These are phyloP conservation scores for Sporothrix mexicana DNA, from an alignment of 2,329 filamentous ascomycete genomes.

Conservation along the genomic window DNA sequence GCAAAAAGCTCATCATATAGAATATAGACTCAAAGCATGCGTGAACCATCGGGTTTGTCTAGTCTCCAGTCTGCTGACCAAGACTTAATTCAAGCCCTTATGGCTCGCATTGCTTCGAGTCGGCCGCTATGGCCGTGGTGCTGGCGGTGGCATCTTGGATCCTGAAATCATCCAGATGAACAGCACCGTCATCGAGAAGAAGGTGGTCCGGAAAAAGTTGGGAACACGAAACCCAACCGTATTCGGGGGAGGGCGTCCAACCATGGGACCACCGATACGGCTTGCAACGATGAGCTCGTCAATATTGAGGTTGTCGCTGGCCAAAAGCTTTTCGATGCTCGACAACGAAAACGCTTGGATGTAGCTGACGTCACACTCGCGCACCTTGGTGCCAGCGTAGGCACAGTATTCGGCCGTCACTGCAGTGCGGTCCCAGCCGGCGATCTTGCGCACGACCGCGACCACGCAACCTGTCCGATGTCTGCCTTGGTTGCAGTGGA, in stretches of 20 bases:
- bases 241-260: slow-evolving; percentile 32
- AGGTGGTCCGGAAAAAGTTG: slow-evolving; percentile 52
- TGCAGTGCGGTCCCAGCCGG: slow-evolving; percentile 66
- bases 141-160: slow-evolving; percentile 33
- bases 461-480: slow-evolving; percentile 92
- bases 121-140: slow-evolving; percentile 12
- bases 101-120: not conserved
- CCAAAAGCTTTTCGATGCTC: slow-evolving; percentile 46
- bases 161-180: slow-evolving; percentile 48
- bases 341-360: slow-evolving; percentile 57
- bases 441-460: slow-evolving; percentile 75
- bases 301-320: slow-evolving; percentile 30
- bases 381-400: slow-evolving; percentile 66
- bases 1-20: not conserved
- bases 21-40: too few relatives aligned
- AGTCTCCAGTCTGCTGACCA: not conserved
- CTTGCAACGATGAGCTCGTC: slow-evolving; percentile 16
- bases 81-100: too few relatives aligned
- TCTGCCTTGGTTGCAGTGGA: slow-evolving; percentile 95
- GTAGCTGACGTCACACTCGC: slow-evolving; percentile 66
- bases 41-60: too few relatives aligned
- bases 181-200: slow-evolving; percentile 52
- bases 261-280: not conserved
- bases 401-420: slow-evolving; percentile 75
- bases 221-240: slow-evolving; percentile 42